Evolutionary conservation across 2,329 filamentous ascomycete genomes (phyloP), one percentile per base, ranked within the genome.

Genomic region (Sporothrix variecibatus): DNA sequence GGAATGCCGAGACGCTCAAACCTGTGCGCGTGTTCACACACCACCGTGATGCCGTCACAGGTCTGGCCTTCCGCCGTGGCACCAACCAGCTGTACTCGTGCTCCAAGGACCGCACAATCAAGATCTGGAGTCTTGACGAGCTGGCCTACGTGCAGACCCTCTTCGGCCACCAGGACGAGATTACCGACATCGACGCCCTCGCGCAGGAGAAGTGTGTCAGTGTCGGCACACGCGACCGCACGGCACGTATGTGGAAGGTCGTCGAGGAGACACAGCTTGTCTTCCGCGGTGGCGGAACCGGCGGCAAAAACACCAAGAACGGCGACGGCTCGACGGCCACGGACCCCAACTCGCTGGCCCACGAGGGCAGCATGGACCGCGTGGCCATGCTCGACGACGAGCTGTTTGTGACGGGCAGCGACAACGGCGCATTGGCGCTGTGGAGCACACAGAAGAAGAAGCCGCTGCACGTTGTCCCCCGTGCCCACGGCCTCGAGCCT

Each of bases 381-480:
- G 90, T 98, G 34, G 93, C 95, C 74, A 94, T 97, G 85, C 89
- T 99, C 80, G 96, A 93, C 83, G 94, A 92, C 79, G 92, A 92
- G 80, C 92, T 91, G 28, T 99, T 98, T 80, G 91, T 99, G 75
- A 99, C 96, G 0, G 96, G 95, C 28, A 93, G 93, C 74, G 95
- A 99, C 83, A 97, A 96, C 78, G 96, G 96, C 72, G 89, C 92
- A 6, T 86, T 99, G 71, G 92, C 91, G 0, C 88, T 98, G 15
- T 98, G 95, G 95, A 94, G 91, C 75, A 87, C 94, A 28, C 89
- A 95, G 81, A 97, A 97, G 85, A 99, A 99, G 88, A 98, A 98
- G 83, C 92, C 96, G 0, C 86, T 99, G 11, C 93, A 91, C 82
- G 93, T 93, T 2, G 84, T 96, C 62, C 88, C 92, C 1, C 86